Evolutionary conservation across 2,329 filamentous ascomycete species (phyloP).

Genomic region (Fusarium sp.): DNA sequence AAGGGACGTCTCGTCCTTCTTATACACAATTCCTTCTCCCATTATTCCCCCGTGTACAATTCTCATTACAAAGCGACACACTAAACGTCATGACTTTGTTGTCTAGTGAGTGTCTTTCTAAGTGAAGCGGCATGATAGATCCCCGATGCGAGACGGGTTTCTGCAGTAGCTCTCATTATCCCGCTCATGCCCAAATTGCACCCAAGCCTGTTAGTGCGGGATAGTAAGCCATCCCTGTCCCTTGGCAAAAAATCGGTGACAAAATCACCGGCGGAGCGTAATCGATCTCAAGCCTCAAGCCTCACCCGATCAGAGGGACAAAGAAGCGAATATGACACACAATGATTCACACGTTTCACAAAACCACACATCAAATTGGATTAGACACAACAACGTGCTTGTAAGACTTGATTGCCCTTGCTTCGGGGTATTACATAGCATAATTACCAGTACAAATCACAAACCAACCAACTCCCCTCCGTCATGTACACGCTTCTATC

Average conservation of each 20-base stretch:
- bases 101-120: neutral
- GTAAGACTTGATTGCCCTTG: constrained; percentile 22
- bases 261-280: constrained; percentile 2
- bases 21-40: neutral
- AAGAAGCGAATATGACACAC: neutral
- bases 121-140: constrained; percentile 25
- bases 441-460: neutral
- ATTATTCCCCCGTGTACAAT: neutral
- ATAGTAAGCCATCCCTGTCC: constrained; percentile 1
- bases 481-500: constrained; percentile 22
- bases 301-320: neutral
- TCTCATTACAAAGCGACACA: constrained; percentile 14
- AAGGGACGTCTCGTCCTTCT: neutral
- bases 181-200: accelerated
- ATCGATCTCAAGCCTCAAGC: neutral
- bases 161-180: neutral
- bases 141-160: constrained; percentile 23
- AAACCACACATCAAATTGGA: neutral
- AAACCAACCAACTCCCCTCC: neutral
- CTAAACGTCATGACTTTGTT: constrained; percentile 2
- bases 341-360: neutral
- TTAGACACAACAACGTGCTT: neutral
- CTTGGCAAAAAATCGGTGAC: neutral
- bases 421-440: constrained; percentile 25
- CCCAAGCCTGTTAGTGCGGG: neutral